phyloP scores from a whole-genome alignment of 73 alveolate genomes.

The Paramecium octaurelia region DNA sequence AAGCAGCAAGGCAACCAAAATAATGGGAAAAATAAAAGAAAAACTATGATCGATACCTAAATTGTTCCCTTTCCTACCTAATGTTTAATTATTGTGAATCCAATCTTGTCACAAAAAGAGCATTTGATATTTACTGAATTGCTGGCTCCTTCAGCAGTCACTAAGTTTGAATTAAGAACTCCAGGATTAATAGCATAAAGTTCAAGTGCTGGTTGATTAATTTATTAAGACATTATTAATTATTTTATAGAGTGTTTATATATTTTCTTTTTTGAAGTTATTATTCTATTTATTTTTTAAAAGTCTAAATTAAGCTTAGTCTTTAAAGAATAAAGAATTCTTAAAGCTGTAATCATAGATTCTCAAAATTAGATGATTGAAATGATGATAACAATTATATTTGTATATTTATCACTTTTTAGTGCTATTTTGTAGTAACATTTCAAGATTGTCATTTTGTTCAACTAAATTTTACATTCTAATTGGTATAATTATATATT shows the following conservation, averaged over 20 bases:
- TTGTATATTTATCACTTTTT: not conserved
- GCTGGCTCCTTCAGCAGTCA: not conserved
- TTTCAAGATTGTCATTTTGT: slow-evolving; percentile 29
- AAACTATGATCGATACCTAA: not conserved
- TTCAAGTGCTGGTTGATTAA: too few relatives aligned
- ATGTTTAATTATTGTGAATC: not conserved
- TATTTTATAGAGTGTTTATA: not conserved
- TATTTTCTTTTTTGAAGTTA: too few relatives aligned
- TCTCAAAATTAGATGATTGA: too few relatives aligned
- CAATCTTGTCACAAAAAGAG: not conserved
- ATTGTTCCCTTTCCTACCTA: not conserved
- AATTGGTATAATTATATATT: not conserved
- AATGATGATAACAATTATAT: too few relatives aligned
- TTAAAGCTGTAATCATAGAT: not conserved
- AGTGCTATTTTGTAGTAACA: not conserved
- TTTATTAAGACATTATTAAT: too few relatives aligned
- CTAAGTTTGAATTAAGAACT: not conserved
- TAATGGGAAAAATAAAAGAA: not conserved
- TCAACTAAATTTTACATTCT: slow-evolving; percentile 35
- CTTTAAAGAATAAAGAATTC: not conserved
- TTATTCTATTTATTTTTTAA: not conserved
- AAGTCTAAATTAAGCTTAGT: not conserved
- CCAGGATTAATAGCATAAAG: not conserved
- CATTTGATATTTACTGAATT: not conserved
- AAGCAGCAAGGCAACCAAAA: not conserved